Evolutionary conservation across 2,329 filamentous ascomycete genomes (phyloP).

Genomic region (Trichothecium roseum): DNA sequence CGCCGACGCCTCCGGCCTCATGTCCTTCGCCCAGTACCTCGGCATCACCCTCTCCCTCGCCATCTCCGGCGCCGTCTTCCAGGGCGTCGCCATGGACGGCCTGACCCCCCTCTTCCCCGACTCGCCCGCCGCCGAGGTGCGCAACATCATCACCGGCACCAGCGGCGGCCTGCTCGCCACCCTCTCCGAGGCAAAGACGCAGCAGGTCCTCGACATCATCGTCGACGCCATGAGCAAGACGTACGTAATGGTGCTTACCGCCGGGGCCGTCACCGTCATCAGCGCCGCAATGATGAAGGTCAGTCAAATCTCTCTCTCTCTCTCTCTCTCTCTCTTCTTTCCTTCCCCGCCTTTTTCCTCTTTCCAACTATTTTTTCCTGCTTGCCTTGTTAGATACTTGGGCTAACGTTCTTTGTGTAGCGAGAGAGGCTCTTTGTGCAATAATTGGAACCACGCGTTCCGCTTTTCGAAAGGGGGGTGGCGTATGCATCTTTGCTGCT

Average conservation of each 20-base stretch:
- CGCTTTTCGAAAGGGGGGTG: no score
- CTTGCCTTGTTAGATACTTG: neutral
- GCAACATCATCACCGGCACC: conserved; percentile 7
- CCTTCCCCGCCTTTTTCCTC: no score
- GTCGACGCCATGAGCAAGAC: conserved; percentile 1
- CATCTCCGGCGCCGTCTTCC: conserved; percentile 23
- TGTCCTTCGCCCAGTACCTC: conserved; percentile 19
- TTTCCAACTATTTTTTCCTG: no score
- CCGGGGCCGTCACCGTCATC: neutral
- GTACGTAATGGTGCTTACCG: neutral
- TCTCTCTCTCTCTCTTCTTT: no score
- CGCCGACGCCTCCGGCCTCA: conserved; percentile 21
- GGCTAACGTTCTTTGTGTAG: no score
- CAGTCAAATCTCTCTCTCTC: no score
- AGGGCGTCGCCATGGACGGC: conserved; percentile 13
- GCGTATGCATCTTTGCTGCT: no score
- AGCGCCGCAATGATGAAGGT: no score
- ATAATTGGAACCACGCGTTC: no score
- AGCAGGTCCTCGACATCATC: neutral
- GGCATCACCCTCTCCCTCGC: conserved; percentile 20
- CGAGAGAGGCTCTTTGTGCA: no score
- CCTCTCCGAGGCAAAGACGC: neutral
- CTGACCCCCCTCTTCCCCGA: conserved; percentile 5
- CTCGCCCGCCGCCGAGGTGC: neutral
- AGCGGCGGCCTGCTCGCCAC: conserved; percentile 12